Evolutionary conservation across 2,329 filamentous ascomycete species (phyloP), one percentile per base, ranked within the genome.

Genomic region (Aspergillus clavatus): DNA sequence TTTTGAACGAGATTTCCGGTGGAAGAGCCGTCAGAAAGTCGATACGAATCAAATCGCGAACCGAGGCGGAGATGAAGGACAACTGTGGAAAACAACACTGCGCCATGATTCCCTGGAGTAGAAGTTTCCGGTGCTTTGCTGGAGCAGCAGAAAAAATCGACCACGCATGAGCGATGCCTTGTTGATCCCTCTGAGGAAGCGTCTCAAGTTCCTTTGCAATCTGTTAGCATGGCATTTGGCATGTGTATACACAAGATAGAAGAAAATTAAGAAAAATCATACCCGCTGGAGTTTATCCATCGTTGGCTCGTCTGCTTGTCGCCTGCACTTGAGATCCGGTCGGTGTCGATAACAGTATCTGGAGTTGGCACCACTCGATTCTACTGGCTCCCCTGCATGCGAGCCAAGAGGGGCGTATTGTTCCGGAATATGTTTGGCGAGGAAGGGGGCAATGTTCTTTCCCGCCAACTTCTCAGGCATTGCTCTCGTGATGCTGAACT

Each of bases 51-150:
- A 97, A 84, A 54, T 97, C 90, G 52, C 89, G 86, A 37, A 98
- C 87, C 54, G 89, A 87, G 50, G 88, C 83, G 2, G 91, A 93
- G 46, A 98, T 84, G 55, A 87, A 90, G 24, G 93, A 97, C 5
- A 98, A 81, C 62, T 98, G 93, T 1, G 93, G 91, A 62, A 98
- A 97, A 72, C 93, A 98, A 68, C 91, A 97, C 67, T 97, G 90
- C 0, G 91, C 86, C 50, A 98, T 83, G 59, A 98, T 91, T 55
- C 93, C 93, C 66, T 95, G 89, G 6, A 98, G 79, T 87, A 98
- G 97, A 48, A 98, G 78, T 52, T 95, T 91, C 56, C 93, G 84
- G 62, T 97, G 91, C 65, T 94, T 95, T 7, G 89, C 80, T 0
- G 93, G 93, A 0, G 93, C 90, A 29, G 93, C 93, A 0, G 91